Evolutionary conservation across 768 basidiomycete species (phyloP).

Genomic region (Strobilomyces dryophilus): DNA sequence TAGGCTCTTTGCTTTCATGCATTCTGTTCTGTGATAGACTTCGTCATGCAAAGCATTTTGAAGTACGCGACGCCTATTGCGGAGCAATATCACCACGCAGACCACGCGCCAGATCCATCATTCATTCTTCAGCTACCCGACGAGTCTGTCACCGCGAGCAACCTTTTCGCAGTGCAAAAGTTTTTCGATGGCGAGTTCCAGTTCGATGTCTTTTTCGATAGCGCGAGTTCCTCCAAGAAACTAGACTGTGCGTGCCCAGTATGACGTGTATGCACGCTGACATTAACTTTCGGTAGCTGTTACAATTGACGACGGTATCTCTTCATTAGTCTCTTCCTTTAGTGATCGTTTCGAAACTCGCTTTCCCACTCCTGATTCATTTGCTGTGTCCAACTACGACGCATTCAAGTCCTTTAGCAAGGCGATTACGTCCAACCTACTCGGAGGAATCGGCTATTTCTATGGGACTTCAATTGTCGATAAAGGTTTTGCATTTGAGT

Average conservation of each 20-base stretch:
- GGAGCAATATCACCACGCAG: conserved; percentile 45
- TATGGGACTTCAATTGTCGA: conserved; percentile 89
- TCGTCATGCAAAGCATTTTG: conserved; percentile 58
- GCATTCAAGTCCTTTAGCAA: conserved; percentile 73
- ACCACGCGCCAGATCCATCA: conserved; percentile 69
- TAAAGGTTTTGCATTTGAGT: conserved; percentile 80
- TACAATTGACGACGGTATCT: conserved; percentile 65
- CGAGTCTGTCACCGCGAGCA: conserved; percentile 65
- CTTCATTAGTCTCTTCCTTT: conserved; percentile 58
- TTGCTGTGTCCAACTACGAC: conserved; percentile 41
- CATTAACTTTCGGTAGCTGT: conserved; percentile 39
- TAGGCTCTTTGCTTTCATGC: neutral
- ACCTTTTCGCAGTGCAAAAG: conserved; percentile 86
- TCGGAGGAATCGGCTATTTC: conserved; percentile 95
- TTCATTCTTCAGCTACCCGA: conserved; percentile 75
- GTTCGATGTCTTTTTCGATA: conserved; percentile 88
- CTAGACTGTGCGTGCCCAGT: conserved; percentile 51
- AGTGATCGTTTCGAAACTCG: conserved; percentile 59
- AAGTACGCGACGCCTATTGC: conserved; percentile 52
- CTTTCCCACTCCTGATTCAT: conserved; percentile 66
- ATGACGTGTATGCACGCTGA: neutral
- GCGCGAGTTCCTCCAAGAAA: conserved; percentile 59
- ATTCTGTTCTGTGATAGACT: conserved; percentile 39
- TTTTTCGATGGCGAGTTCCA: conserved; percentile 79
- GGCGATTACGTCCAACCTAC: conserved; percentile 83